A percentile compares a stretch with the other conserved stretches of the same genome.
Conservation (phyloP, 139 green algal species). For the Micromonas commoda region DNA sequence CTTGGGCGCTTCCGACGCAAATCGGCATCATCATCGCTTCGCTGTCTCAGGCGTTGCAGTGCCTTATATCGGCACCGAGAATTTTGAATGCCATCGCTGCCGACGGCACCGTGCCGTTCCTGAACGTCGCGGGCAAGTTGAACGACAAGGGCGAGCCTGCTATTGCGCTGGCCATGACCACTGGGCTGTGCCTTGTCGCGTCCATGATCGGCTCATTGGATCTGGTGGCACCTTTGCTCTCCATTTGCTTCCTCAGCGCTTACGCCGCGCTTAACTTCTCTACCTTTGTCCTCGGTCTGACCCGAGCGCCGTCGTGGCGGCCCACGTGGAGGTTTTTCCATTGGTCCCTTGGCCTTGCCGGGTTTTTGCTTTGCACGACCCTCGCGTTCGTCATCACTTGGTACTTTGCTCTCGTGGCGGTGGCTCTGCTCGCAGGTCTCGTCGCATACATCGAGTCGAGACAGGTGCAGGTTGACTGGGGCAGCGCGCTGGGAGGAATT, state of each 20-base stretch:
- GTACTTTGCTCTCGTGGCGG: constrained; percentile 22
- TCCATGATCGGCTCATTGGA: constrained; percentile 30
- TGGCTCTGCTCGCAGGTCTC: not conserved
- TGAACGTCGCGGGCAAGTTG: not conserved
- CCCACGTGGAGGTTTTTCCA: constrained; percentile 26
- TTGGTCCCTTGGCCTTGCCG: constrained; percentile 16
- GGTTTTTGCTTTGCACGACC: constrained; percentile 15
- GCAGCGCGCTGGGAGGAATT: constrained; percentile 23
- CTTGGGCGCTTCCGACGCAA: constrained; percentile 13
- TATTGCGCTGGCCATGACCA: constrained; percentile 17
- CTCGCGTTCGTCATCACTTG: constrained; percentile 30
- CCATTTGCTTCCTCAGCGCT: constrained; percentile 31
- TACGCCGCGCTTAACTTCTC: constrained; percentile 31
- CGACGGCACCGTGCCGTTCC: constrained; percentile 27
- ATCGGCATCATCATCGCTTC: constrained; percentile 35
- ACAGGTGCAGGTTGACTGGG: constrained; percentile 25
- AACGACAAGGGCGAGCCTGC: constrained; percentile 10
- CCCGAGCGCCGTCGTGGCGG: constrained; percentile 16
- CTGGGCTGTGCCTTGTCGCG: not conserved
- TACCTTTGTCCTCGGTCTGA: not conserved
- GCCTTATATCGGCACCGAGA: constrained; percentile 19
- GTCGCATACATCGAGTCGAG: constrained; percentile 26
- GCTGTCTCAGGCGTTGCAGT: constrained; percentile 33
- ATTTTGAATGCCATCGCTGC: constrained; percentile 29
- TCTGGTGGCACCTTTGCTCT: constrained; percentile 25